Percentiles rank a stretch among this genome's conserved stretches.
Evolutionary conservation across 306 rosid genomes (phyloP).

Genomic region (Macrotyloma uniflorum): DNA sequence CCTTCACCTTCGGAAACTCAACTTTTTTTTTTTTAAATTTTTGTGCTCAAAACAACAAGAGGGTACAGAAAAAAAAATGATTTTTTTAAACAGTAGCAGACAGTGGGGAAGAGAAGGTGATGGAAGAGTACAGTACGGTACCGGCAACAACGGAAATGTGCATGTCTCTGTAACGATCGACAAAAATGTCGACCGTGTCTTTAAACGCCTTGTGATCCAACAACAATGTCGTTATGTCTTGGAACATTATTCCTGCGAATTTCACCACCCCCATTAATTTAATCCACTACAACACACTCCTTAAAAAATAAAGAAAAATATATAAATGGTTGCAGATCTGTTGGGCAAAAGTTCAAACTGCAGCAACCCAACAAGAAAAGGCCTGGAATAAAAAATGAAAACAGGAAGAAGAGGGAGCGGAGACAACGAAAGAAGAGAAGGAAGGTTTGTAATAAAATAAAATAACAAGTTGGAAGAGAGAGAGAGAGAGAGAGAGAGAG

Average conservation of each 20-base stretch:
- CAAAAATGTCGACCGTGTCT: conserved; percentile 92
- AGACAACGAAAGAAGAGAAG: not conserved
- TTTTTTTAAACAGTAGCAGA: not conserved
- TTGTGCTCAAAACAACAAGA: not conserved
- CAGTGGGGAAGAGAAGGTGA: conserved; percentile 16
- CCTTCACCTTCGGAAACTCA: not conserved
- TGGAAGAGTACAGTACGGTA: conserved; percentile 37
- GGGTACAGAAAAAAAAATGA: not conserved
- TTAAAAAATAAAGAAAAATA: not conserved
- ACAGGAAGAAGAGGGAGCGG: not conserved
- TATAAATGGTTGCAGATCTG: conserved; percentile 24
- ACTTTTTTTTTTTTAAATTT: not conserved
- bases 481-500: not conserved
- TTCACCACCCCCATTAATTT: not conserved
- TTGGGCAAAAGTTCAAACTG: conserved; percentile 36
- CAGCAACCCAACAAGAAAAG: not conserved
- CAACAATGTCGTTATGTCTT: conserved; percentile 97
- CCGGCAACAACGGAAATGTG: conserved; percentile 97
- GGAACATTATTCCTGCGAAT: conserved; percentile 92
- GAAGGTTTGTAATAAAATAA: not conserved
- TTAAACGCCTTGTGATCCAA: conserved; percentile 95
- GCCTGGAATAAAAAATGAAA: not conserved
- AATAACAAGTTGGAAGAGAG: not conserved
- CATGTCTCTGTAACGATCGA: conserved; percentile 99
- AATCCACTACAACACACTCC: not conserved